phyloP scores from a whole-genome alignment of 495 filamentous ascomycete genomes.

The Hyaloscypha hepaticicola region DNA sequence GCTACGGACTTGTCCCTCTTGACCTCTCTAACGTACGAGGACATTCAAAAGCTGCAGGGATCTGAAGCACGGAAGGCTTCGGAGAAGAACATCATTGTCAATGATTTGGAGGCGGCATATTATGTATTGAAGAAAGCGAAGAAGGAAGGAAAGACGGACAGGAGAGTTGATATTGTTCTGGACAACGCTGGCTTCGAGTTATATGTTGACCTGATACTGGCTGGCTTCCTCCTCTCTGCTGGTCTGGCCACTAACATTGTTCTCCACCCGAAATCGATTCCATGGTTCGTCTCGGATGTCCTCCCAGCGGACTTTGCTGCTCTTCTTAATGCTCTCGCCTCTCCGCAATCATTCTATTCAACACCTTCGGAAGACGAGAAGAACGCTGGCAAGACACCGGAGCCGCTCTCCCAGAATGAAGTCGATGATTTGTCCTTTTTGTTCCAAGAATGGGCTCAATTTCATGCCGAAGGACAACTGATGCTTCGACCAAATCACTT shows the following conservation, averaged over 20 bases:
- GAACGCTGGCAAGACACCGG: conserved; percentile 50
- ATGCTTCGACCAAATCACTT: conserved; percentile 77
- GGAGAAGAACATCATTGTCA: conserved; percentile 86
- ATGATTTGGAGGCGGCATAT: conserved; percentile 76
- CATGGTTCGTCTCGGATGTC: conserved; percentile 98
- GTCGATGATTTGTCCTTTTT: conserved; percentile 67
- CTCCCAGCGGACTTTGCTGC: conserved; percentile 78
- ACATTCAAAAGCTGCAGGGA: conserved; percentile 94
- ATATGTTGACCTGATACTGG: conserved; percentile 89
- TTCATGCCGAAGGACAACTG: conserved; percentile 80
- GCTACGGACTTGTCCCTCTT: conserved; percentile 92
- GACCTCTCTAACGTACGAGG: conserved; percentile 87
- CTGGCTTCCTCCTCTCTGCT: conserved; percentile 79
- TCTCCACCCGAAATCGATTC: conserved; percentile 90
- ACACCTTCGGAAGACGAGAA: conserved; percentile 66
- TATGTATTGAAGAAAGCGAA: conserved; percentile 64
- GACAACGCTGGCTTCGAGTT: conserved; percentile 98
- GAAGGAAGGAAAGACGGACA: conserved; percentile 51
- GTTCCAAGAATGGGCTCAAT: conserved; percentile 73
- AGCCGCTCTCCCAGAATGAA: conserved; percentile 64
- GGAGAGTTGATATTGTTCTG: conserved; percentile 86
- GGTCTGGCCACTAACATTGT: conserved; percentile 82
- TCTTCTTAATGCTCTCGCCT: conserved; percentile 71
- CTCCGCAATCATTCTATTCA: conserved; percentile 73
- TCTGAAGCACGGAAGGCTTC: conserved; percentile 77